phyloP scores from a whole-genome alignment of 306 rosid species.

The Acacia crassicarpa region DNA sequence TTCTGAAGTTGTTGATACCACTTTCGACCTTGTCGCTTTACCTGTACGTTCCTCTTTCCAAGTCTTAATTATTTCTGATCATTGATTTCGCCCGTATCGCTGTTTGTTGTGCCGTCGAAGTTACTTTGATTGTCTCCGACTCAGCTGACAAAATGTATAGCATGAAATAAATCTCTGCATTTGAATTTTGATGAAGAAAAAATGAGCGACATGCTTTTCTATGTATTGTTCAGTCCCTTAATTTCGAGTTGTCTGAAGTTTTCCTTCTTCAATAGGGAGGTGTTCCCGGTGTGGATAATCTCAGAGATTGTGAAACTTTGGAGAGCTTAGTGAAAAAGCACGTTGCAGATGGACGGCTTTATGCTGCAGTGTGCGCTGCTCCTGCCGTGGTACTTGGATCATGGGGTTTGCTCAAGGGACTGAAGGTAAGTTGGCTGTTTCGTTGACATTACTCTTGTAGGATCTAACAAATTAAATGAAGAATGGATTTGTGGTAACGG shows the following conservation, averaged over 20 bases:
- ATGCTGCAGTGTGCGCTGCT: slow-evolving; percentile 91
- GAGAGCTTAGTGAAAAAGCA: slow-evolving; percentile 66
- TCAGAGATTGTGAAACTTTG: slow-evolving; percentile 52
- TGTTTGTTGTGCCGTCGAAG: neutral
- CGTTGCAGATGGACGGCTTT: slow-evolving; percentile 70
- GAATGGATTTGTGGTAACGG: neutral
- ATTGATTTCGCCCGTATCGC: neutral
- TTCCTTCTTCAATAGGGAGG: slow-evolving; percentile 68
- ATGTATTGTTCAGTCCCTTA: neutral
- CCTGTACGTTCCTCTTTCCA: slow-evolving; percentile 51
- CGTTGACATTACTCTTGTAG: slow-evolving; percentile 9
- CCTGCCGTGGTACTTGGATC: slow-evolving; percentile 87
- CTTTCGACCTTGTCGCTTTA: slow-evolving; percentile 79
- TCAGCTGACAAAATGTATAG: neutral
- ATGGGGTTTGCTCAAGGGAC: slow-evolving; percentile 88
- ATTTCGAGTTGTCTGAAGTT: neutral
- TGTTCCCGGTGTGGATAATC: slow-evolving; percentile 69
- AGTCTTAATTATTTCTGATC: neutral
- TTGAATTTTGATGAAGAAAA: neutral
- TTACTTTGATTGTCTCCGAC: neutral
- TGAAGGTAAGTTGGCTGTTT: slow-evolving; percentile 56
- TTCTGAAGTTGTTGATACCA: slow-evolving; percentile 47
- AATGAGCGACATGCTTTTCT: no score
- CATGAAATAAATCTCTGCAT: neutral
- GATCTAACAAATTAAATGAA: neutral